Conservation (phyloP, 345 rosid species). For the Carallia brachiata region DNA sequence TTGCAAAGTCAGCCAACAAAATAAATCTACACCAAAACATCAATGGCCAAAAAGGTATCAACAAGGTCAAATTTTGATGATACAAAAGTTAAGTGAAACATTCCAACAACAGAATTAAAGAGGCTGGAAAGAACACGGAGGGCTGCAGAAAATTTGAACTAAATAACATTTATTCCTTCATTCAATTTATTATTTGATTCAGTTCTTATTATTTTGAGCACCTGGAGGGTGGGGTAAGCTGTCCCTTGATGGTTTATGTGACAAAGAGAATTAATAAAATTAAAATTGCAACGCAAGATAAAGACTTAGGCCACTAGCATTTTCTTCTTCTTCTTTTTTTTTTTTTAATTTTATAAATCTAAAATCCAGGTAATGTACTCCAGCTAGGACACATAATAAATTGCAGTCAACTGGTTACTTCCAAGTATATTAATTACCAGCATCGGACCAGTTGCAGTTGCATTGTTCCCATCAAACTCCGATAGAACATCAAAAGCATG, state of each 20-base stretch:
- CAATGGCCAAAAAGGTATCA: not conserved
- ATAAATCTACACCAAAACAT: not conserved
- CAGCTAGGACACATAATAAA: not conserved
- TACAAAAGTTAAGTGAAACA: not conserved
- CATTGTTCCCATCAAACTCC: conserved; percentile 86
- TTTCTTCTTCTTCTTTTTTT: not conserved
- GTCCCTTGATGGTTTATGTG: no score
- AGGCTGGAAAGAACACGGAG: conserved; percentile 1
- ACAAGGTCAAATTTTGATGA: not conserved
- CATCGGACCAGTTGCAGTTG: conserved; percentile 85
- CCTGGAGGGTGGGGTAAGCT: no score
- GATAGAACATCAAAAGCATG: conserved; percentile 97
- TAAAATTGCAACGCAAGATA: no score
- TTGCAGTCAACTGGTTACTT: conserved; percentile 11
- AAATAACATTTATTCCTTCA: not conserved
- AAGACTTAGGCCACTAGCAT: not conserved
- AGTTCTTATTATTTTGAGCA: no score
- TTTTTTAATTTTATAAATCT: not conserved
- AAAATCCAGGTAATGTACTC: conserved; percentile 1
- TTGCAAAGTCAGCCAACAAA: not conserved
- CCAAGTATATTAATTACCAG: conserved; percentile 63
- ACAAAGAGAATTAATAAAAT: no score
- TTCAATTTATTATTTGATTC: no score
- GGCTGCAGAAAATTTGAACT: not conserved
- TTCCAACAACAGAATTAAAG: not conserved